These are phyloP conservation scores for Polyrhizophydium stewartii DNA, from an alignment of 371 early-diverging fungal species.

Conservation along the genomic window DNA sequence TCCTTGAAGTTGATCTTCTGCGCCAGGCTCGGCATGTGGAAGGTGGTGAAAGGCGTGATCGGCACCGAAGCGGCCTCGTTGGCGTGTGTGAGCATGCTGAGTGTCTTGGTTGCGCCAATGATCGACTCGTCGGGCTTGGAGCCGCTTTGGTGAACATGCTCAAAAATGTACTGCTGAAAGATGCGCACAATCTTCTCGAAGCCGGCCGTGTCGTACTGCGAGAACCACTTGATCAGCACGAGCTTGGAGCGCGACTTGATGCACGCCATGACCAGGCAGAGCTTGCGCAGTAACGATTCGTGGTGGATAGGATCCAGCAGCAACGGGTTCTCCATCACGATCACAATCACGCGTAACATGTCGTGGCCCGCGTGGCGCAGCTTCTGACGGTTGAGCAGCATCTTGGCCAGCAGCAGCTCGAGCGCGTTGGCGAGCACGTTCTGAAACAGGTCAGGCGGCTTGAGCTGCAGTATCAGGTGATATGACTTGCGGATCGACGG, in stretches of 20 bases:
- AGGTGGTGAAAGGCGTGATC: slow-evolving; percentile 48
- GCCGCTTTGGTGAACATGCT: slow-evolving; percentile 41
- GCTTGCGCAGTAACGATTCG: slow-evolving; percentile 42
- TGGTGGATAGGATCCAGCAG: slow-evolving; percentile 41
- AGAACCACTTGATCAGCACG: slow-evolving; percentile 43
- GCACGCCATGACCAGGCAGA: slow-evolving; percentile 35
- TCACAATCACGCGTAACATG: slow-evolving; percentile 36
- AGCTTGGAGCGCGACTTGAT: slow-evolving; percentile 23
- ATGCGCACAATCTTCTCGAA: slow-evolving; percentile 24
- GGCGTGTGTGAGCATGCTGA: slow-evolving; percentile 56
- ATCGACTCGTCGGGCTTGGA: slow-evolving; percentile 51
- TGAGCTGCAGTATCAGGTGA: slow-evolving; percentile 22
- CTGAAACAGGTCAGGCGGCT: slow-evolving; percentile 40
- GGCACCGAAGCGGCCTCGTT: slow-evolving; percentile 24
- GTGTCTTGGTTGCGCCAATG: slow-evolving; percentile 56
- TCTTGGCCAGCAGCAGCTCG: slow-evolving; percentile 49
- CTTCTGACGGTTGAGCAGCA: slow-evolving; percentile 39
- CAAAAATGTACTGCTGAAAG: slow-evolving; percentile 37
- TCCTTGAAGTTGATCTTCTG: slow-evolving; percentile 72
- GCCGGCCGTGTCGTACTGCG: slow-evolving; percentile 31
- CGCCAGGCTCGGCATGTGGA: slow-evolving; percentile 57
- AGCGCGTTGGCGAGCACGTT: slow-evolving; percentile 45
- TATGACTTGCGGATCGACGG: slow-evolving; percentile 40
- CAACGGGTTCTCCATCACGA: slow-evolving; percentile 50
- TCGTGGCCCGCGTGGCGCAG: slow-evolving; percentile 20